Percentiles rank a stretch among this genome's conserved stretches.
phyloP scores from a whole-genome alignment of 2,329 filamentous ascomycete species.

The Tolypocladium tropicale region DNA sequence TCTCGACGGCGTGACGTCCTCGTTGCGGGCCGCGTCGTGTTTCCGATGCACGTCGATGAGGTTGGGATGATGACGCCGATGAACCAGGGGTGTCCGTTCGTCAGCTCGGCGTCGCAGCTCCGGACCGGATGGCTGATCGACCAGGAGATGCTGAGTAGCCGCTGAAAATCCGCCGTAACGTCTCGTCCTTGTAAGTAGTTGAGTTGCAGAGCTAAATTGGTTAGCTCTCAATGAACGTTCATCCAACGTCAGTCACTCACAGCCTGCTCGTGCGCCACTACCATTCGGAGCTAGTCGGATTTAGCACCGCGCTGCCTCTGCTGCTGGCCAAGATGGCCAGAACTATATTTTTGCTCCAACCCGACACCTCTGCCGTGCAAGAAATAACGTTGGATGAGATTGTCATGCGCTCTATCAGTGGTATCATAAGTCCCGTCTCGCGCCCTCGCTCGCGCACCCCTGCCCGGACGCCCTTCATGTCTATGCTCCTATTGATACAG shows the following conservation, averaged over 20 bases:
- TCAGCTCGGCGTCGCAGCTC: neutral
- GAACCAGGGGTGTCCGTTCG: neutral
- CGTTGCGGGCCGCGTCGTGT: no score
- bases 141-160: no score
- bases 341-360: neutral
- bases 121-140: no score
- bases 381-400: neutral
- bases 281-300: neutral
- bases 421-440: neutral
- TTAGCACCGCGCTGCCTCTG: neutral
- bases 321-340: neutral
- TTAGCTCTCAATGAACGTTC: no score
- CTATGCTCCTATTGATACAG: conserved; percentile 3
- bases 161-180: neutral
- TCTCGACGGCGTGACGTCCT: conserved; percentile 1
- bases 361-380: neutral
- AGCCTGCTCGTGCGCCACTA: no score
- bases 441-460: neutral
- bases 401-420: neutral
- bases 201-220: neutral
- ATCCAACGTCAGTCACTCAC: no score
- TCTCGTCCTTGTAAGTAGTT: neutral
- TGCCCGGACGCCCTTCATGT: neutral
- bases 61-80: neutral
- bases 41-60: neutral